phyloP scores from a whole-genome alignment of 352 stramenopile genomes.

The Phytophthora ramorum region DNA sequence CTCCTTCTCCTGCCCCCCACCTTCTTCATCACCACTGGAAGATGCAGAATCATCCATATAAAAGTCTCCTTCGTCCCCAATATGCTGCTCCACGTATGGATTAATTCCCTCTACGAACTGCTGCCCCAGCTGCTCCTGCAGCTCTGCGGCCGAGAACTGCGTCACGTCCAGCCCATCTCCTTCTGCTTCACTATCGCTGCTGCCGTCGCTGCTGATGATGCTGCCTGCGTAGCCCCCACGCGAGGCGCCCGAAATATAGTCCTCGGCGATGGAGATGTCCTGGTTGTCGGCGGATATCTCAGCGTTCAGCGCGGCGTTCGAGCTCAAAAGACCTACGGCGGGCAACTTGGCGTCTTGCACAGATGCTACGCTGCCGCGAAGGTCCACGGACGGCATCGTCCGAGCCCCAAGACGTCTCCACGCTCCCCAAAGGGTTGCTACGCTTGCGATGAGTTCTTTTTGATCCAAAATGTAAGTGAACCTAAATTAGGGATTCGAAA shows the following conservation, averaged over 20 bases:
- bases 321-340: neutral
- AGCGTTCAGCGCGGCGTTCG: constrained; percentile 1
- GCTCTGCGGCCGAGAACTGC: constrained; percentile 33
- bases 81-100: constrained; percentile 57
- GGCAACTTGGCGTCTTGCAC: constrained; percentile 6
- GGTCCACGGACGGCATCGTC: constrained; percentile 32
- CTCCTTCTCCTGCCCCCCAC: constrained; percentile 35
- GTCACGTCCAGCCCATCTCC: constrained; percentile 27
- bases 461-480: too few species aligned
- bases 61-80: constrained; percentile 38
- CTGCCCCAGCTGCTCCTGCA: constrained; percentile 41
- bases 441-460: neutral
- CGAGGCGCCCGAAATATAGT: constrained; percentile 35
- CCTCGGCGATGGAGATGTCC: constrained; percentile 23
- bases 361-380: constrained; percentile 3
- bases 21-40: neutral
- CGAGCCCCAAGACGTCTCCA: constrained; percentile 25
- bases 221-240: constrained; percentile 30
- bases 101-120: constrained; percentile 52
- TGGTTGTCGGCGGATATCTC: constrained; percentile 27
- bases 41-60: constrained; percentile 40
- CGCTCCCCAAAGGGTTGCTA: constrained; percentile 3
- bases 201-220: constrained; percentile 40
- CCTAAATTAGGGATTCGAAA: too few species aligned
- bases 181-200: constrained; percentile 30